A percentile compares a stretch with the other conserved stretches of the same genome.
Conservation (phyloP, 78 protist genomes). For the Protostelium mycophagum region DNA sequence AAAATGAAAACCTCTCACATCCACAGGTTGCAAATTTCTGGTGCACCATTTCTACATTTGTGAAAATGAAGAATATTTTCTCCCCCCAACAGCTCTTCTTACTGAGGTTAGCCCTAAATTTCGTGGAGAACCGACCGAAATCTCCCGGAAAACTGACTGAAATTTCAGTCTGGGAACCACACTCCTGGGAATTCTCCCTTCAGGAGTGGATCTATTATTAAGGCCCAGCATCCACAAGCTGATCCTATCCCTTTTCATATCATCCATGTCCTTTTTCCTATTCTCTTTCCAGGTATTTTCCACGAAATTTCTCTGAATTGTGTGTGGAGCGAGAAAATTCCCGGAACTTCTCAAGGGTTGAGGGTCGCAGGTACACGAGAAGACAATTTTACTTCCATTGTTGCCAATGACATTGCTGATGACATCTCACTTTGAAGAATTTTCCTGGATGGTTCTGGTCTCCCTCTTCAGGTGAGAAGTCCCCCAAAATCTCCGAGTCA, state of each 20-base stretch:
- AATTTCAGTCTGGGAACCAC: slow-evolving; percentile 25
- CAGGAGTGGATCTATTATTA: neutral
- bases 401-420: slow-evolving; percentile 60
- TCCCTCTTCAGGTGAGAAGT: slow-evolving; percentile 35
- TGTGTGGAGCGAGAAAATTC: too few relatives aligned
- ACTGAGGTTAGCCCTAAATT: slow-evolving; percentile 19
- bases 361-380: slow-evolving; percentile 84
- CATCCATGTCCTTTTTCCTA: slow-evolving; percentile 82
- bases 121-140: neutral
- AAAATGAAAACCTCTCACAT: neutral
- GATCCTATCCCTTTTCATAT: slow-evolving; percentile 25
- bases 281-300: slow-evolving; percentile 86
- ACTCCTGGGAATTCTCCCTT: slow-evolving; percentile 28
- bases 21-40: slow-evolving; percentile 87
- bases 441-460: slow-evolving; percentile 13
- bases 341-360: neutral
- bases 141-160: too few relatives aligned
- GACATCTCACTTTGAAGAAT: neutral
- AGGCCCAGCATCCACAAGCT: slow-evolving; percentile 1
- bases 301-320: neutral
- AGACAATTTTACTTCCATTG: slow-evolving; percentile 73
- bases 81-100: slow-evolving; percentile 8
- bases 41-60: slow-evolving; percentile 68
- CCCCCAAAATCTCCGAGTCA: neutral
- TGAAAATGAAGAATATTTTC: slow-evolving; percentile 49